Conservation (phyloP, 805 yeast species). For the Candida taoyuanica region DNA sequence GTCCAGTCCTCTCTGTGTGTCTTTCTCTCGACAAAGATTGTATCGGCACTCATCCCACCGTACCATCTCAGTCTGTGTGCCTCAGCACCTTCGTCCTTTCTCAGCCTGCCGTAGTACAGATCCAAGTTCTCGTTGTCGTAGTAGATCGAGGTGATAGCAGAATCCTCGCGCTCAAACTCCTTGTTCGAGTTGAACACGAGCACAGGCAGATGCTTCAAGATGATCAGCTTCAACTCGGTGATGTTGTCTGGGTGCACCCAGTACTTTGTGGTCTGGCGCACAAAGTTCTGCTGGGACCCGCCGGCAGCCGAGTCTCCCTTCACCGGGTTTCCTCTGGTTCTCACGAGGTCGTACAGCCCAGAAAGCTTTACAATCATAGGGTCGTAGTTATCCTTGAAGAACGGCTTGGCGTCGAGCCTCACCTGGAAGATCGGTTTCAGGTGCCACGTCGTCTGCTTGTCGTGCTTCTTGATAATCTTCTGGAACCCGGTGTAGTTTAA, state of each 20-base stretch:
- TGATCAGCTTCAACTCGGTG: slow-evolving; percentile 88
- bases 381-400: slow-evolving; percentile 93
- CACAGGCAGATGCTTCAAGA: slow-evolving; percentile 93
- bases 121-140: slow-evolving; percentile 89
- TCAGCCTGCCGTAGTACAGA: slow-evolving; percentile 86
- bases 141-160: slow-evolving; percentile 95
- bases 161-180: slow-evolving; percentile 91
- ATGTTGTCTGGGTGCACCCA: slow-evolving; percentile 99
- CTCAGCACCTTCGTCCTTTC: slow-evolving; percentile 98
- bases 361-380: slow-evolving; percentile 83
- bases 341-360: slow-evolving; percentile 81
- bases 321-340: slow-evolving; percentile 94
- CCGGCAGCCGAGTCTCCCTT: slow-evolving; percentile 97
- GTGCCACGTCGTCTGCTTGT: slow-evolving; percentile 75
- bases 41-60: slow-evolving; percentile 94
- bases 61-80: slow-evolving; percentile 98
- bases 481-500: slow-evolving; percentile 96
- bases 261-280: slow-evolving; percentile 96
- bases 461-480: slow-evolving; percentile 94
- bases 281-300: slow-evolving; percentile 95
- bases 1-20: slow-evolving; percentile 99
- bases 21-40: slow-evolving; percentile 92
- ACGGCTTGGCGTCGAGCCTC: slow-evolving; percentile 88
- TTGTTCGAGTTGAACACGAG: slow-evolving; percentile 94
- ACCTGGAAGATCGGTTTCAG: slow-evolving; percentile 92